Percentiles rank a stretch among this genome's conserved stretches.
Evolutionary conservation across 495 filamentous ascomycete species (phyloP).

Genomic region (Tuber brumale): DNA sequence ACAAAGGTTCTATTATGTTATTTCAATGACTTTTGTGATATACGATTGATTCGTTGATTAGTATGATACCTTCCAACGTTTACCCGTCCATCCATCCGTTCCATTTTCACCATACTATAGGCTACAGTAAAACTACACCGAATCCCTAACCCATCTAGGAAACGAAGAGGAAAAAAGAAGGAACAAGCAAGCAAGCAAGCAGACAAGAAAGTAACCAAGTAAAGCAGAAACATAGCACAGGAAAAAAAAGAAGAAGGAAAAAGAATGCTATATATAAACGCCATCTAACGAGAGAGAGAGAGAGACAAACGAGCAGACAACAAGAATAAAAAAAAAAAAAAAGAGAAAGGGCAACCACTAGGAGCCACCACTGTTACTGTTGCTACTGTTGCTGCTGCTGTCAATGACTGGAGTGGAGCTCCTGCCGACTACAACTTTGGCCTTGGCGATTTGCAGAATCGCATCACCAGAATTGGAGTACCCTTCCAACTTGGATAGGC

Average conservation of each 20-base stretch:
- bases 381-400: background rate
- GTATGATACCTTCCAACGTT: background rate
- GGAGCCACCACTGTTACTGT: constrained; percentile 4
- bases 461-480: constrained; percentile 63
- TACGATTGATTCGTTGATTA: background rate
- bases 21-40: constrained; percentile 7
- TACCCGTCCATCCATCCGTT: background rate
- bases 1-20: background rate
- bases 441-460: constrained; percentile 60
- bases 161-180: background rate
- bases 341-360: constrained; percentile 7
- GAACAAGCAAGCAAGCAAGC: constrained; percentile 10
- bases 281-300: background rate
- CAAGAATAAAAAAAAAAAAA: constrained; percentile 10
- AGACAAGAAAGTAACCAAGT: constrained; percentile 2
- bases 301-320: background rate
- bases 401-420: constrained; percentile 19
- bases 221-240: background rate
- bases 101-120: background rate
- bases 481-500: constrained; percentile 72
- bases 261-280: background rate
- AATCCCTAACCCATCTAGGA: constrained; percentile 20
- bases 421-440: constrained; percentile 50
- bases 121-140: constrained; percentile 1
- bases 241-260: background rate